A percentile compares a stretch with the other conserved stretches of the same genome.
These are phyloP conservation scores for Neurospora sp. DNA, from an alignment of 495 filamentous ascomycete species.

Conservation along the genomic window DNA sequence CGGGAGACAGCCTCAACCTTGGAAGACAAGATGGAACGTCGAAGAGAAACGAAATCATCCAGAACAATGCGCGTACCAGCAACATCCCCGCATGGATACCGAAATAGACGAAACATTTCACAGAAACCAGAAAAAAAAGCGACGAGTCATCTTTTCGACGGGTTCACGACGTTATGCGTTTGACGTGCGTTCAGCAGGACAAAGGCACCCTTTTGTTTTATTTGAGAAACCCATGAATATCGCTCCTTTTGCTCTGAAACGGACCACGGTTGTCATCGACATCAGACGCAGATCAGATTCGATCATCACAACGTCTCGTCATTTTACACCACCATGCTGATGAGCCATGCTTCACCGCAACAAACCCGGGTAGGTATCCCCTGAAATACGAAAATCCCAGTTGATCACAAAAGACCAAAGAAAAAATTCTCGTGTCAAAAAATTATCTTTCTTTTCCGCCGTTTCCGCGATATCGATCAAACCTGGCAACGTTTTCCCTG, in stretches of 20 bases:
- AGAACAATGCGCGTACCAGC: neutral
- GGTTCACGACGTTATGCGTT: neutral
- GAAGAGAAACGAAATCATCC: neutral
- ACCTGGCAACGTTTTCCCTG: neutral
- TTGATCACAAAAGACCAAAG: neutral
- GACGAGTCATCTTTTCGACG: neutral
- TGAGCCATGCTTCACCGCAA: neutral
- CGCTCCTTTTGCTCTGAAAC: neutral
- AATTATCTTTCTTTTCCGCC: neutral
- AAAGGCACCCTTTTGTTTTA: neutral
- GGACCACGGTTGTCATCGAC: neutral
- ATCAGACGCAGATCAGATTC: neutral
- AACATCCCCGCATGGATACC: neutral
- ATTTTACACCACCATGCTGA: neutral
- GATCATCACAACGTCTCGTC: neutral
- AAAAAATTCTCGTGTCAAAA: neutral
- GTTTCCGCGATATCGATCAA: neutral
- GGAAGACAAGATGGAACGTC: neutral
- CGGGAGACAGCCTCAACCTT: neutral
- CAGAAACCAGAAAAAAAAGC: neutral
- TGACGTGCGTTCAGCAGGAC: neutral
- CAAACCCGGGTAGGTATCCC: neutral
- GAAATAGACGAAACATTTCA: neutral
- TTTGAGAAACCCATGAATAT: neutral
- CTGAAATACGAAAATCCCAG: neutral